Conservation (phyloP, 1,284 basidiomycete genomes). For the Cutaneotrichosporon cutaneum region DNA sequence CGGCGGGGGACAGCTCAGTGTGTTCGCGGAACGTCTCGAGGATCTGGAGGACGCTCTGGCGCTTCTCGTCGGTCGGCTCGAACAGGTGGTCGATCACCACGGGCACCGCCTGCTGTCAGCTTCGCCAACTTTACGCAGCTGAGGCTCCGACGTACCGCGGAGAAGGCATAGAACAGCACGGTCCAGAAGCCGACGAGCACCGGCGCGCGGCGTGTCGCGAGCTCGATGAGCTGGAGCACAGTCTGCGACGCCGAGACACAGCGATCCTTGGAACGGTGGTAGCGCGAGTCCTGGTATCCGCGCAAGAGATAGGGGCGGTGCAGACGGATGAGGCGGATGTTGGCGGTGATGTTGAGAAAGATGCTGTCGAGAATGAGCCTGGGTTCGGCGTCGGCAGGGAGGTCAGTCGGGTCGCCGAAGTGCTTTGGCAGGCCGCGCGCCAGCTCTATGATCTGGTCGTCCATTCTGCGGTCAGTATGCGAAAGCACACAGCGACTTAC, state of each 20-base stretch:
- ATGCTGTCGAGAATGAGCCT: slow-evolving; percentile 22
- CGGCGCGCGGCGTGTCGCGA: slow-evolving; percentile 16
- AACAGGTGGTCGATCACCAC: slow-evolving; percentile 25
- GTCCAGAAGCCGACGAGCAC: slow-evolving; percentile 23
- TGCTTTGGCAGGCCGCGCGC: slow-evolving; percentile 19
- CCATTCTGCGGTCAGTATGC: slow-evolving; percentile 18
- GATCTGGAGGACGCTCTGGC: slow-evolving; percentile 8
- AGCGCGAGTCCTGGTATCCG: slow-evolving; percentile 23
- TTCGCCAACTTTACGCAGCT: background rate
- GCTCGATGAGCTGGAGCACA: slow-evolving; percentile 19
- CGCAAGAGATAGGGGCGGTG: slow-evolving; percentile 25
- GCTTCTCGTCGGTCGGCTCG: slow-evolving; percentile 21
- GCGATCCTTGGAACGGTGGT: slow-evolving; percentile 17
- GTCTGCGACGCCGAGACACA: slow-evolving; percentile 16
- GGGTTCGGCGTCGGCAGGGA: slow-evolving; percentile 8
- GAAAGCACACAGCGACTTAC: background rate
- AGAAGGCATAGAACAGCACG: slow-evolving; percentile 25
- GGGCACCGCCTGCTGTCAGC: slow-evolving; percentile 18
- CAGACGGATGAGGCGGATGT: slow-evolving; percentile 21
- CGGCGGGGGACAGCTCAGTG: slow-evolving; percentile 10
- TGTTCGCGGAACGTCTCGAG: slow-evolving; percentile 21
- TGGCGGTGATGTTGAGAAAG: slow-evolving; percentile 23
- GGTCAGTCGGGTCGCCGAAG: slow-evolving; percentile 16
- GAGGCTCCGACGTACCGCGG: slow-evolving; percentile 13
- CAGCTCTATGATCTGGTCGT: slow-evolving; percentile 23